Evolutionary conservation across 768 basidiomycete genomes (phyloP).

Genomic region (Mycena venus): DNA sequence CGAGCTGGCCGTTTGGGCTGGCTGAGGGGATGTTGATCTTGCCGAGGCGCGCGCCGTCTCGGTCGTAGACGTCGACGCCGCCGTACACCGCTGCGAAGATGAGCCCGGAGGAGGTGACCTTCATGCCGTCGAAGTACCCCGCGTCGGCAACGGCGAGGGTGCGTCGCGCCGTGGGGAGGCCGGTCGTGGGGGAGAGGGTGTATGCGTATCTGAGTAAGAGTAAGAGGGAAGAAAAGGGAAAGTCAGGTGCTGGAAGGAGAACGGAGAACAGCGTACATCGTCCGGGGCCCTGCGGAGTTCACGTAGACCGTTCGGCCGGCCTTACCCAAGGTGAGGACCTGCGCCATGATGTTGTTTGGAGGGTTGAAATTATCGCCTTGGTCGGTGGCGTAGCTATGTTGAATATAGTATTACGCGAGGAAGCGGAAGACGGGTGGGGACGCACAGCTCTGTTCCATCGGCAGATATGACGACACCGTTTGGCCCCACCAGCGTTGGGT

Average conservation of each 20-base stretch:
- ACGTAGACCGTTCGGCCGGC: not conserved
- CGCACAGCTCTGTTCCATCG: conserved; percentile 18
- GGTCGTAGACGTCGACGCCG: conserved; percentile 20
- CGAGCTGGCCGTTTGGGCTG: conserved; percentile 11
- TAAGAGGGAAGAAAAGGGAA: not conserved
- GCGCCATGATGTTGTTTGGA: not conserved
- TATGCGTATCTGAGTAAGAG: conserved; percentile 8
- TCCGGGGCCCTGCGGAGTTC: conserved; percentile 10
- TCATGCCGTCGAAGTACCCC: conserved; percentile 8
- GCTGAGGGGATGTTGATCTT: conserved; percentile 15
- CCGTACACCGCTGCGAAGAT: conserved; percentile 16
- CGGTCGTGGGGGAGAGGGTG: conserved; percentile 14
- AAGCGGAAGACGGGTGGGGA: too few species aligned
- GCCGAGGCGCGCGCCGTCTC: conserved; percentile 15
- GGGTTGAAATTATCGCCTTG: conserved; percentile 6
- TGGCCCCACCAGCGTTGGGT: conserved; percentile 13
- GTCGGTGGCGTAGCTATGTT: conserved; percentile 8
- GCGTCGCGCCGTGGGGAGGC: conserved; percentile 3
- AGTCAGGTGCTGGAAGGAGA: too few species aligned
- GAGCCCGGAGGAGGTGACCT: conserved; percentile 9
- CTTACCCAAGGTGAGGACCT: conserved; percentile 5
- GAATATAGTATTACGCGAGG: not conserved
- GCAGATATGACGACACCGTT: conserved; percentile 18
- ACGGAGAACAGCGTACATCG: conserved; percentile 23
- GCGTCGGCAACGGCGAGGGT: conserved; percentile 17